Base-by-base conservation (phyloP, 1,284 basidiomycete species). In the Malassezia furfur region DNA sequence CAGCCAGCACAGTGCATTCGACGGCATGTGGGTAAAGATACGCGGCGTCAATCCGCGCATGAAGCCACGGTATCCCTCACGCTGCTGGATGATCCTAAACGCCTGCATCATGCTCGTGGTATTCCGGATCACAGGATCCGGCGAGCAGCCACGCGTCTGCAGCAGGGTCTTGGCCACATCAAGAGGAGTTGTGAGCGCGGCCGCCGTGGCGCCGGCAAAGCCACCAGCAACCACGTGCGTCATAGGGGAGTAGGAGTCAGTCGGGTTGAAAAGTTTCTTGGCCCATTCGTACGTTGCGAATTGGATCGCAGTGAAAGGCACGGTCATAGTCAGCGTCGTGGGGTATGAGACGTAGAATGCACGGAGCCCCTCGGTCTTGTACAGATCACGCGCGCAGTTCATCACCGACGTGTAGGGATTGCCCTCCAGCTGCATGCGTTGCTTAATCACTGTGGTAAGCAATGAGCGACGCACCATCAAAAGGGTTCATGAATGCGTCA, bases 321-420 rank as follows among this genome's bases (percentile, higher is more conserved):
- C 88, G 39, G 88, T 86, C 82, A 98, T 98, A 63, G 84, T 90
- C 66, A 75, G 64, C 3, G 94, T 99, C 14, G 93, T 98, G 5
- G 94, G 94, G 77, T 98, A 98, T 11, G 93, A 98, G 57, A 98
- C 84, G 77, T 96, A 99, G 80, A 99, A 98, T 6, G 94, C 93
- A 30, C 80, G 72, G 35, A 96, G 76, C 37, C 94, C 94, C 77
- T 99, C 94, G 50, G 78, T 83, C 51, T 78, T 81, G 78, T 91
- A 91, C 47, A 99, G 85, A 14, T 84, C 84, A 12, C 80, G 81
- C 54, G 91, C 88, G 69, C 90, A 91, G 25, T 82, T 82, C 63
- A 84, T 73, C 36, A 94, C 87, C 38, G 86, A 88, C 52, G 85
- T 85, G 77, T 90, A 89, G 68, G 85, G 80, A 10, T 91, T 96